phyloP scores from a whole-genome alignment of 2,329 filamentous ascomycete genomes.

The Knufia fluminis region DNA sequence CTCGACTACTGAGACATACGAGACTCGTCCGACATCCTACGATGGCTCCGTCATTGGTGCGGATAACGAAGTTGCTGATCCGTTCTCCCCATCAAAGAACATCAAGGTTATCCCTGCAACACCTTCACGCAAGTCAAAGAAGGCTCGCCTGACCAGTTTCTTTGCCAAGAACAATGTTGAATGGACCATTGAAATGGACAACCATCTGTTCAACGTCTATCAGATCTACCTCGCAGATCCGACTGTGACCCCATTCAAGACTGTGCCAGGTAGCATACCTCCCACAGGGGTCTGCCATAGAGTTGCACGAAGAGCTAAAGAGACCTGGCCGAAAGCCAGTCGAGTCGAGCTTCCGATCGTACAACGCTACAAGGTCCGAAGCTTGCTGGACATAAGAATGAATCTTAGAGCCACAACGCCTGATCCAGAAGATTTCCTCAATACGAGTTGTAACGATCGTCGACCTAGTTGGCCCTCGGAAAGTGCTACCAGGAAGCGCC shows the following conservation, averaged over 20 bases:
- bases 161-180: constrained; percentile 24
- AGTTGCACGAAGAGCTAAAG: constrained; percentile 52
- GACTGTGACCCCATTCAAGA: constrained; percentile 58
- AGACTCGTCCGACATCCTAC: constrained; percentile 45
- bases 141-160: constrained; percentile 21
- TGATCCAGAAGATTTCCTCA: constrained; percentile 21
- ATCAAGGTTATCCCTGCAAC: constrained; percentile 30
- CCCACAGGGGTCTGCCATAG: constrained; percentile 56
- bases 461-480: constrained; percentile 47
- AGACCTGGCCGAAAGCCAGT: constrained; percentile 44
- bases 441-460: constrained; percentile 18
- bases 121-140: constrained; percentile 28
- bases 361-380: constrained; percentile 21
- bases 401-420: constrained; percentile 18
- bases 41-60: constrained; percentile 53
- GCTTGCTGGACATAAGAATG: constrained; percentile 18
- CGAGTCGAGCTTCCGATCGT: constrained; percentile 25
- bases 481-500: constrained; percentile 47
- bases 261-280: constrained; percentile 53
- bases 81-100: constrained; percentile 39
- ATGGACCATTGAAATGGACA: constrained; percentile 57
- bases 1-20: constrained; percentile 49
- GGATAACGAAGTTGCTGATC: constrained; percentile 49
- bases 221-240: constrained; percentile 58
- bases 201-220: constrained; percentile 58